Base-by-base conservation (phyloP, 768 basidiomycete species). In the Phylloporus arenicola region DNA sequence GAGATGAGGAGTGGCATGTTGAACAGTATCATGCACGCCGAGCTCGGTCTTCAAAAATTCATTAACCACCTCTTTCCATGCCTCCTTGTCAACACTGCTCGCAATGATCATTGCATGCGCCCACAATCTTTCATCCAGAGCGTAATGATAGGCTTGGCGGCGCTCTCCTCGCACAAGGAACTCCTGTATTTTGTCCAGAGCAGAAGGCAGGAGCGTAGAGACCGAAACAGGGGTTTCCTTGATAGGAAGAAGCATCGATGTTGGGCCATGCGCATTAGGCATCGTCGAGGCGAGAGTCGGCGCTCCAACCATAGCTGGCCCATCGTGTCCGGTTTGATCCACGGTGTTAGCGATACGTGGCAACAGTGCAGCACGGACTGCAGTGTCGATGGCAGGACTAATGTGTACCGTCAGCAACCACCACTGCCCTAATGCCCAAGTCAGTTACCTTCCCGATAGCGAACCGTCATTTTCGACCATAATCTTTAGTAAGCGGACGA, bases 71-170 rank as follows among this genome's bases (percentile, higher is more conserved):
- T 92, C 91, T 60, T 88, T 89, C 92, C 92, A 98, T 2, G 89
- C 77, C 25, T 96, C 93, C 58, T 88, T 90, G 66, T 95, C 95
- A 45, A 96, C 79, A 48, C 88, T 86, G 60, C 89, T 94, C 10
- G 95, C 83, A 55, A 99, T 92, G 48, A 98, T 68, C 80, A 98
- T 82, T 2, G 96, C 95, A 67, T 99, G 96, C 1, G 91, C 84
- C 94, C 95, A 99, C 37, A 98, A 68, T 60, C 81, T 86, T 67
- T 92, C 81, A 51, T 94, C 88, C 38, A 91, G 74, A 3, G 96
- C 95, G 64, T 83, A 93, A 51, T 83, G 82, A 63, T 88, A 92
- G 1, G 96, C 96, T 55, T 85, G 82, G 19, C 81, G 81, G 31
- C 91, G 85, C 59, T 96, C 84, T 14, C 95, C 96, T 50, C 82